Conservation (phyloP, 75 land plant genomes). For the Picea sitchensis region DNA sequence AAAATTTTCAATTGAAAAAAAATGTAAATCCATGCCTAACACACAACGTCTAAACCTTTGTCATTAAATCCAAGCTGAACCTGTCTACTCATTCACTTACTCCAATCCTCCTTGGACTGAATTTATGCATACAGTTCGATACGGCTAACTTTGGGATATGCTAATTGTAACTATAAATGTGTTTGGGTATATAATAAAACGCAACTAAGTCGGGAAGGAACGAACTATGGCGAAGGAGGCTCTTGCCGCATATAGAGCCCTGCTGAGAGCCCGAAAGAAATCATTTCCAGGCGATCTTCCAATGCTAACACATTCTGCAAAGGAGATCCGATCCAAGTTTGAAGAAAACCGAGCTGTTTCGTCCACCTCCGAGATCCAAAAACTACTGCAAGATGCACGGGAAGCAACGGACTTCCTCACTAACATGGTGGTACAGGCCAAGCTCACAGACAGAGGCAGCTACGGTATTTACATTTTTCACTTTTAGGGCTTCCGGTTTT, state of each 20-base stretch:
- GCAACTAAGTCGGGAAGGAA: background rate
- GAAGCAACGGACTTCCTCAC: conserved; percentile 66
- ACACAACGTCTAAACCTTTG: too few species aligned
- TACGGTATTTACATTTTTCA: conserved; percentile 35
- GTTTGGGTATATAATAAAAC: too few species aligned
- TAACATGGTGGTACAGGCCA: conserved; percentile 79
- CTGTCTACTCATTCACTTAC: too few species aligned
- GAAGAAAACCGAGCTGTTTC: conserved; percentile 61
- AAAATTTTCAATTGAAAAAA: too few species aligned
- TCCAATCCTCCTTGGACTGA: too few species aligned
- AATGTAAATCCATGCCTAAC: too few species aligned
- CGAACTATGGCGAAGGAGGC: conserved; percentile 12
- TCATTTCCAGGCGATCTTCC: conserved; percentile 59
- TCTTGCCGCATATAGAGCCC: conserved; percentile 39
- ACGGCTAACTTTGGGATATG: too few species aligned
- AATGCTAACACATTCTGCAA: conserved; percentile 49
- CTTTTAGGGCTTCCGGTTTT: background rate
- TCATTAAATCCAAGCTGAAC: too few species aligned
- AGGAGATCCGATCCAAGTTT: conserved; percentile 60
- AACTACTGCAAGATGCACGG: conserved; percentile 49
- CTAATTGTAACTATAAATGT: too few species aligned
- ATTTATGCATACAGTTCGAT: too few species aligned
- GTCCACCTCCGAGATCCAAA: conserved; percentile 32
- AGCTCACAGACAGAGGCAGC: conserved; percentile 60
- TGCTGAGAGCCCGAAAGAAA: conserved; percentile 56